These are phyloP conservation scores for Fraxinus sp. DNA, from an alignment of 305 asterid genomes.

Conservation along the genomic window DNA sequence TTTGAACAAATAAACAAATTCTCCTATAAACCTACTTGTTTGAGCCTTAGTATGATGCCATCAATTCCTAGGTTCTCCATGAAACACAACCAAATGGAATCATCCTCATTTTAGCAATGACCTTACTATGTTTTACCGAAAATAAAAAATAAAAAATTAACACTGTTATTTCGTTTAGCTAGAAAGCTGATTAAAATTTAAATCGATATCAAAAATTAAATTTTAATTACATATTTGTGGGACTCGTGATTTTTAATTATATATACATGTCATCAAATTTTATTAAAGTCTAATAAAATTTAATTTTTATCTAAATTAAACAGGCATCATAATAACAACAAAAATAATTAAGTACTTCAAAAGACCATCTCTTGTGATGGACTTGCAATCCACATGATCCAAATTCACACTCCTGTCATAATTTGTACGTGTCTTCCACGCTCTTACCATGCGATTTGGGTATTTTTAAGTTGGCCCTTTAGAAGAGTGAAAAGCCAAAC, in stretches of 20 bases:
- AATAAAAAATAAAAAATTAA: no score
- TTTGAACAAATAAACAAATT: no score
- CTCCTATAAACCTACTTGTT: no score
- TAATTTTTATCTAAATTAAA: no score
- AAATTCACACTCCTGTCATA: not conserved
- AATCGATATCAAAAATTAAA: no score
- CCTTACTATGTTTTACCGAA: not conserved
- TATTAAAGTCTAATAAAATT: no score
- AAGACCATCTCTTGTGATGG: not conserved
- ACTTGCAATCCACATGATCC: not conserved
- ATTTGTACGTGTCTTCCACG: not conserved
- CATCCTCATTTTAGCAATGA: not conserved
- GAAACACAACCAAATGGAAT: not conserved
- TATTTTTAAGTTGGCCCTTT: constrained; percentile 6
- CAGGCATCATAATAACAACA: no score
- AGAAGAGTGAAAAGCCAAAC: constrained; percentile 23
- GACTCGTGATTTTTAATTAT: no score
- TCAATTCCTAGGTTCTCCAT: not conserved
- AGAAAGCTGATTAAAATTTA: no score
- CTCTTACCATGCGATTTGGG: not conserved
- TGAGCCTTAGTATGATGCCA: not conserved
- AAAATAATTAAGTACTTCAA: not conserved
- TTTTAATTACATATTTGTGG: no score
- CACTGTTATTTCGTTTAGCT: no score
- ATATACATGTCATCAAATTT: no score